A percentile compares a stretch with the other conserved stretches of the same genome.
phyloP scores from a whole-genome alignment of 139 green algal species.

The Spirogloea muscicola region DNA sequence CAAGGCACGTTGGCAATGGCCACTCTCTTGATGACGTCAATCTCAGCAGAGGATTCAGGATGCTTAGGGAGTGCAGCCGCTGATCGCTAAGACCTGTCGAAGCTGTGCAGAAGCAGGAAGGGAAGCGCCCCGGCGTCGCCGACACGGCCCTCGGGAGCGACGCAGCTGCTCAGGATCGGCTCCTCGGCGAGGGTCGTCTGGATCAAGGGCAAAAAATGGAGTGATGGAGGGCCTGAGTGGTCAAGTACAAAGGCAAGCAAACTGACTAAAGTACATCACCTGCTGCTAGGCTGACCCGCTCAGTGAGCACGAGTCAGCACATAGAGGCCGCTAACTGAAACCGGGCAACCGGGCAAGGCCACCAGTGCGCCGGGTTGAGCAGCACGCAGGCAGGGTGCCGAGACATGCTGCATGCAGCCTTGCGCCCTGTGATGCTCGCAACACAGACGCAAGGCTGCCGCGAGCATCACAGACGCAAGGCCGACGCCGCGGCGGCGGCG shows the following conservation, averaged over 20 bases:
- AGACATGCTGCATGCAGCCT: not conserved
- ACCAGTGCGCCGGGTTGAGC: not conserved
- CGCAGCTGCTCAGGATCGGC: slow-evolving; percentile 22
- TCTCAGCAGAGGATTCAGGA: not conserved
- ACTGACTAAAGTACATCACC: too few species aligned
- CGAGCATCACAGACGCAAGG: not conserved
- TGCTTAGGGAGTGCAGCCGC: too few species aligned
- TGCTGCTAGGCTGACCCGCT: too few species aligned
- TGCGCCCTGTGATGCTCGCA: not conserved
- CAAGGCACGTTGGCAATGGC: not conserved
- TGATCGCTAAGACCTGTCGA: slow-evolving; percentile 37
- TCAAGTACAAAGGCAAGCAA: not conserved
- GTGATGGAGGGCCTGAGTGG: not conserved
- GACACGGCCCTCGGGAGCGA: slow-evolving; percentile 5
- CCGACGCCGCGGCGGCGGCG: too few species aligned
- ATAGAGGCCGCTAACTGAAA: not conserved
- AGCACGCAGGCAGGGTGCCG: not conserved
- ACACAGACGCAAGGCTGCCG: not conserved
- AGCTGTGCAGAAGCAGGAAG: slow-evolving; percentile 35
- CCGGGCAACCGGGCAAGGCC: not conserved
- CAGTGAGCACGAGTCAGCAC: too few species aligned
- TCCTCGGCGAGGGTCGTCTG: slow-evolving; percentile 31
- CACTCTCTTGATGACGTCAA: not conserved
- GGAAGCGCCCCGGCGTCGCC: slow-evolving; percentile 18
- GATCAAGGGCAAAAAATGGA: not conserved